Conservation (phyloP, 306 rosid species). For the Gastrolobium bilobum region DNA sequence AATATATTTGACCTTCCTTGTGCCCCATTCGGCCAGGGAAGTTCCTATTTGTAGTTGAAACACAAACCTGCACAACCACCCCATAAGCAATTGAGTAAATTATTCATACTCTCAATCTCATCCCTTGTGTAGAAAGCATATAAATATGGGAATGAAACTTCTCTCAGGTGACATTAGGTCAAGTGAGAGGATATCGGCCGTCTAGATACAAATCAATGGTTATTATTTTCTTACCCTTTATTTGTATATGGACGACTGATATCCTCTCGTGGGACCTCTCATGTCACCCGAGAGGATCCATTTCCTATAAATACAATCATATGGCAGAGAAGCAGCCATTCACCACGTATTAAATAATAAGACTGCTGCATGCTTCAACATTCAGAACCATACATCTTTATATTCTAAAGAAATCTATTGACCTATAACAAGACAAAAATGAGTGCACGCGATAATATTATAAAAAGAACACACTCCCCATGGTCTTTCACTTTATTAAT, state of each 20-base stretch:
- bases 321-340: not conserved
- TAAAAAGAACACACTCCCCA: not conserved
- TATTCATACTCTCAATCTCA: conserved; percentile 22
- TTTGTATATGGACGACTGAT: no score
- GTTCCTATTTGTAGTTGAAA: conserved; percentile 83
- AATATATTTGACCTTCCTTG: conserved; percentile 89
- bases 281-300: no score
- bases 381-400: not conserved
- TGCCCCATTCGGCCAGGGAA: conserved; percentile 99
- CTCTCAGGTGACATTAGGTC: no score
- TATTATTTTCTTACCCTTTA: no score
- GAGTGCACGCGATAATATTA: not conserved
- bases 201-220: no score
- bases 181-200: no score
- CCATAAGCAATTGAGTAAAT: conserved; percentile 5
- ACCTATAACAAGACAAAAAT: not conserved
- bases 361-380: conserved; percentile 6
- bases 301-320: not conserved
- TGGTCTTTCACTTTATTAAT: not conserved
- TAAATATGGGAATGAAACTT: not conserved
- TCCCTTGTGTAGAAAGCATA: conserved; percentile 17
- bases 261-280: no score
- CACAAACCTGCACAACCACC: conserved; percentile 74
- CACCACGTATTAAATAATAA: not conserved
- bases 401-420: not conserved